phyloP scores from a whole-genome alignment of 2,329 filamentous ascomycete species.

The Hansfordia pulvinata region DNA sequence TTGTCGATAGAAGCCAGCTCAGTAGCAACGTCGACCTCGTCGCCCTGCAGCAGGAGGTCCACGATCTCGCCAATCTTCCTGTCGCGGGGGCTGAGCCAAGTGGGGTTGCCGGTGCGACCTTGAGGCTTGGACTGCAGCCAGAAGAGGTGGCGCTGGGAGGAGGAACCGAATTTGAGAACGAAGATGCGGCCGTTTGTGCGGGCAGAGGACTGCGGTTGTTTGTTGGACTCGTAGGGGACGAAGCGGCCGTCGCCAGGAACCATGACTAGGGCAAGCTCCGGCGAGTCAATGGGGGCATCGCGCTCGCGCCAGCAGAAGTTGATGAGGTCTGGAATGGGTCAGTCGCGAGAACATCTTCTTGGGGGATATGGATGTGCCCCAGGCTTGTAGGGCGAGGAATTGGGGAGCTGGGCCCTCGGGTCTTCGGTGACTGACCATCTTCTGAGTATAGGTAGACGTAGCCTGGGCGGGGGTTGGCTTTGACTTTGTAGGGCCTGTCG shows the following conservation, averaged over 20 bases:
- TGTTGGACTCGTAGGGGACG: constrained; percentile 57
- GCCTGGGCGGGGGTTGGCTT: constrained; percentile 57
- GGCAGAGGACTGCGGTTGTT: constrained; percentile 39
- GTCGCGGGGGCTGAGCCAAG: constrained; percentile 76
- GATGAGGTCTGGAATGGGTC: constrained; percentile 52
- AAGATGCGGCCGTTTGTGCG: constrained; percentile 84
- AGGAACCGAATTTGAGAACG: constrained; percentile 85
- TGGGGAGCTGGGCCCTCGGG: neutral
- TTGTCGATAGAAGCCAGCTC: constrained; percentile 56
- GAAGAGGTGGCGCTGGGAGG: constrained; percentile 82
- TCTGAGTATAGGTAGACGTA: constrained; percentile 89
- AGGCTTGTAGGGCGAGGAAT: no score
- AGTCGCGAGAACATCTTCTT: constrained; percentile 4
- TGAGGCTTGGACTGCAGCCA: constrained; percentile 93
- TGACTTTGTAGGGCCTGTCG: constrained; percentile 61
- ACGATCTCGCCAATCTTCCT: constrained; percentile 81
- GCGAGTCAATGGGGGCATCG: constrained; percentile 51
- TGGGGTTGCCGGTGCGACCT: constrained; percentile 50
- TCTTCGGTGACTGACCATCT: constrained; percentile 49
- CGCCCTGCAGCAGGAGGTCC: constrained; percentile 71
- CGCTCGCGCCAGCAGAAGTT: constrained; percentile 97
- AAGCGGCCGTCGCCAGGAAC: constrained; percentile 83
- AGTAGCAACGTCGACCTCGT: constrained; percentile 65
- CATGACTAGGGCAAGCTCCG: constrained; percentile 86
- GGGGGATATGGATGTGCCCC: no score